Evolutionary conservation across 2,329 filamentous ascomycete genomes (phyloP).

Genomic region (Fusarium buxicola): DNA sequence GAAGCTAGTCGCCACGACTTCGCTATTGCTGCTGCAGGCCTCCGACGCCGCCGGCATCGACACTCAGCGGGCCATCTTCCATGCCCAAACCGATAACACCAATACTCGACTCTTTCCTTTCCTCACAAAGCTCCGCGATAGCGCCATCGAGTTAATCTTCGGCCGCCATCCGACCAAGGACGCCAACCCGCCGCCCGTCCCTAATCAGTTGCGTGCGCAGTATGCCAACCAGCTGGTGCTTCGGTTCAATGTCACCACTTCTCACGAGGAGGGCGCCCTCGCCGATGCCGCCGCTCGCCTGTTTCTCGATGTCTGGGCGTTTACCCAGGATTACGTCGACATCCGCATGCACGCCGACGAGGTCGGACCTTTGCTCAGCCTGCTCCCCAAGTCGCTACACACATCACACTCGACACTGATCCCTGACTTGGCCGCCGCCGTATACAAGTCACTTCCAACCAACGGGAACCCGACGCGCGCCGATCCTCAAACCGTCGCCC

Average conservation of each 20-base stretch:
- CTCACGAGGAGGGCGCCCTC: slow-evolving; percentile 76
- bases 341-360: slow-evolving; percentile 81
- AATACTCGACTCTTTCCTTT: slow-evolving; percentile 57
- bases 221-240: slow-evolving; percentile 90
- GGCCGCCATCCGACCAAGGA: slow-evolving; percentile 55
- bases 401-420: slow-evolving; percentile 80
- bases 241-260: slow-evolving; percentile 81
- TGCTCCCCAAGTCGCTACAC: slow-evolving; percentile 81
- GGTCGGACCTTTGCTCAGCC: slow-evolving; percentile 79
- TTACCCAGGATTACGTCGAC: slow-evolving; percentile 84
- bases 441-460: slow-evolving; percentile 66
- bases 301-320: slow-evolving; percentile 92
- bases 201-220: slow-evolving; percentile 53
- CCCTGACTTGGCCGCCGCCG: slow-evolving; percentile 80
- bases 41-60: slow-evolving; percentile 48
- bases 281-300: slow-evolving; percentile 79
- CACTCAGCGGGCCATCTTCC: slow-evolving; percentile 38
- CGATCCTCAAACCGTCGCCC: slow-evolving; percentile 45
- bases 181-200: slow-evolving; percentile 38
- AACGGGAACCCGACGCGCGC: slow-evolving; percentile 28
- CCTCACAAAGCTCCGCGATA: slow-evolving; percentile 63
- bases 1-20: slow-evolving; percentile 40
- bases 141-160: slow-evolving; percentile 62
- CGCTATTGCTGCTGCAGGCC: slow-evolving; percentile 43
- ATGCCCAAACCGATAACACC: slow-evolving; percentile 25